phyloP scores from a whole-genome alignment of 2,329 filamentous ascomycete species.

The Microcyclospora tardicrescens region DNA sequence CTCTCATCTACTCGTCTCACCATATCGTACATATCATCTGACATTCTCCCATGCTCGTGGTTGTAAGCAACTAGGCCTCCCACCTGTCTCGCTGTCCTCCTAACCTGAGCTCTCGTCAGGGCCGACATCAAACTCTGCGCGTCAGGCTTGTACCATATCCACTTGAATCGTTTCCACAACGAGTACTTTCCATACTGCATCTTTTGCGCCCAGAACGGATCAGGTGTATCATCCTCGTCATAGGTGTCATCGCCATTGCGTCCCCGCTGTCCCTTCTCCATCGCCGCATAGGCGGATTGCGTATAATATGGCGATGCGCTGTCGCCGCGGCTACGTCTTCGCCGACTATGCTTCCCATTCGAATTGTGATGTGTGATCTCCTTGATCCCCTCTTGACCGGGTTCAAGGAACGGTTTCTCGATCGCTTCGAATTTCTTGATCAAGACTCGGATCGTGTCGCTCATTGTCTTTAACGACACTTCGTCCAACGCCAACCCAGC shows the following conservation, averaged over 20 bases:
- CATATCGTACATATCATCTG: slow-evolving; percentile 11
- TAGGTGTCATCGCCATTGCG: slow-evolving; percentile 15
- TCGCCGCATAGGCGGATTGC: slow-evolving; percentile 14
- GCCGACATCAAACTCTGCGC: slow-evolving; percentile 24
- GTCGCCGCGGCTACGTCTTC: slow-evolving; percentile 9
- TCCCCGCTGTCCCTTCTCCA: slow-evolving; percentile 6
- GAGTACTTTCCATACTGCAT: slow-evolving; percentile 24
- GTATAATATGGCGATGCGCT: slow-evolving; percentile 13
- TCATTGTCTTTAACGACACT: slow-evolving; percentile 24
- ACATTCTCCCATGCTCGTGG: slow-evolving; percentile 17
- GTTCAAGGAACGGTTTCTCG: slow-evolving; percentile 26
- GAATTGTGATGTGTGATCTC: slow-evolving; percentile 6
- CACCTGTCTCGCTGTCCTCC: slow-evolving; percentile 25
- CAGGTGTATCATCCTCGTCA: slow-evolving; percentile 18
- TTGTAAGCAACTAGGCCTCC: slow-evolving; percentile 19
- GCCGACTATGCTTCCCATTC: not conserved
- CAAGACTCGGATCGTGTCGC: slow-evolving; percentile 23
- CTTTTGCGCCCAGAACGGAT: slow-evolving; percentile 17
- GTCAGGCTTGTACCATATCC: slow-evolving; percentile 25
- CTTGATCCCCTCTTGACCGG: slow-evolving; percentile 13
- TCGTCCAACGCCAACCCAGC: slow-evolving; percentile 22
- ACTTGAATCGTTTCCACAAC: slow-evolving; percentile 23
- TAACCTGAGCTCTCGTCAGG: slow-evolving; percentile 26
- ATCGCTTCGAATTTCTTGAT: slow-evolving; percentile 25
- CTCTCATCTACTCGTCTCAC: slow-evolving; percentile 19